Conservation (phyloP, 495 filamentous ascomycete genomes). For the Penicillium tannophilum region DNA sequence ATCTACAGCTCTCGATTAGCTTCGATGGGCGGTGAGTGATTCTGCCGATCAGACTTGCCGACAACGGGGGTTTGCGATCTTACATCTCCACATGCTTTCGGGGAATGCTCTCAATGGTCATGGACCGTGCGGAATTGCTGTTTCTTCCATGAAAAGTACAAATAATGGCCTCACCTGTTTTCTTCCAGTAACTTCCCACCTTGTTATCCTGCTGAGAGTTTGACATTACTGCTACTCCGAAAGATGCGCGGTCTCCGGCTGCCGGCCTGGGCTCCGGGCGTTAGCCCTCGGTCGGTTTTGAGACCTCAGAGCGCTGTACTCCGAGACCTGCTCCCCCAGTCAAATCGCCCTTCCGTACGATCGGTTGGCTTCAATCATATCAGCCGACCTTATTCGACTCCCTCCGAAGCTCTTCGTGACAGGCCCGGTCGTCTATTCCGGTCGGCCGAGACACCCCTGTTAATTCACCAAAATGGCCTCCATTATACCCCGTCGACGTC, state of each 20-base stretch:
- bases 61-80: constrained; percentile 21
- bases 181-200: constrained; percentile 20
- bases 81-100: constrained; percentile 25
- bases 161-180: constrained; percentile 41
- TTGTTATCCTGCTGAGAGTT: constrained; percentile 19
- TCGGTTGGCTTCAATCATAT: constrained; percentile 12
- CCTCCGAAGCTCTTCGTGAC: constrained; percentile 27
- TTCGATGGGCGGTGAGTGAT: constrained; percentile 40
- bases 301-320: constrained; percentile 24
- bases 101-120: constrained; percentile 16
- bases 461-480: constrained; percentile 20
- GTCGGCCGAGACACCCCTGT: constrained; percentile 18
- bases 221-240: constrained; percentile 15
- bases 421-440: constrained; percentile 14
- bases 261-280: constrained; percentile 40
- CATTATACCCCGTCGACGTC: constrained; percentile 18
- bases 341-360: constrained; percentile 7
- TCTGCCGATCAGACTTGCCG: constrained; percentile 20
- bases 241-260: constrained; percentile 48
- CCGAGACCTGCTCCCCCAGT: constrained; percentile 19
- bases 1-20: constrained; percentile 42
- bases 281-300: constrained; percentile 28
- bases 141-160: constrained; percentile 8
- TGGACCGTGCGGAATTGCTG: constrained; percentile 14
- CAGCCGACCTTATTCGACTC: constrained; percentile 29